Evolutionary conservation across 2,329 filamentous ascomycete genomes (phyloP).

Genomic region (Ramichloridium luteum): DNA sequence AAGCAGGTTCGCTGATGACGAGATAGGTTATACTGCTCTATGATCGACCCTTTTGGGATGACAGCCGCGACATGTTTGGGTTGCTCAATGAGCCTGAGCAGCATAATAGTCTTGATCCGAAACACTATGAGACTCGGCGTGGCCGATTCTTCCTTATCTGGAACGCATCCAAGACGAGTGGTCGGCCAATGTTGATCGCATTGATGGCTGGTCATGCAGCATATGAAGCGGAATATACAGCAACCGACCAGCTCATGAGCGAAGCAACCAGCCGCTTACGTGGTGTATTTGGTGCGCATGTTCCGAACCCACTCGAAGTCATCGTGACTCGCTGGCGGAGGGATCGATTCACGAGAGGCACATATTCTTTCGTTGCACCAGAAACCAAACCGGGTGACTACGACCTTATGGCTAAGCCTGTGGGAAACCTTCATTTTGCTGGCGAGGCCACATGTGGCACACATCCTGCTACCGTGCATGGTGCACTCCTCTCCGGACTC

Average conservation of each 20-base stretch:
- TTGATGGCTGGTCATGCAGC: slow-evolving; percentile 94
- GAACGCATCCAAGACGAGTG: slow-evolving; percentile 83
- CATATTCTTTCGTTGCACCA: slow-evolving; percentile 86
- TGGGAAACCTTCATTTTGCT: slow-evolving; percentile 87
- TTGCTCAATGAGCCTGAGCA: slow-evolving; percentile 64
- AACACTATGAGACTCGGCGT: slow-evolving; percentile 64
- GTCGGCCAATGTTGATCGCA: slow-evolving; percentile 71
- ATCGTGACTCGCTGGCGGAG: slow-evolving; percentile 87
- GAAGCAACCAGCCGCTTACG: slow-evolving; percentile 72
- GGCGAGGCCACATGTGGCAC: slow-evolving; percentile 94
- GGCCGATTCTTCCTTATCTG: slow-evolving; percentile 98
- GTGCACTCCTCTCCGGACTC: slow-evolving; percentile 86
- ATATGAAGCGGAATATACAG: slow-evolving; percentile 67
- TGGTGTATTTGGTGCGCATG: slow-evolving; percentile 54
- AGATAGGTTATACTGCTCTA: slow-evolving; percentile 66
- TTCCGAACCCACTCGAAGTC: slow-evolving; percentile 70
- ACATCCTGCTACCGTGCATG: slow-evolving; percentile 92
- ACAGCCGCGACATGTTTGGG: slow-evolving; percentile 83
- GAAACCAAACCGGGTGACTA: slow-evolving; percentile 78
- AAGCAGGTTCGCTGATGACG: slow-evolving; percentile 35
- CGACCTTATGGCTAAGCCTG: slow-evolving; percentile 70
- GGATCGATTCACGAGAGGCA: slow-evolving; percentile 83
- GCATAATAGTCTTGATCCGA: slow-evolving; percentile 59
- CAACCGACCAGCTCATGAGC: slow-evolving; percentile 61
- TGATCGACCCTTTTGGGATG: slow-evolving; percentile 81